Evolutionary conservation across 129 eudicot species (phyloP).

Genomic region (Centrapalus pauciflorus): DNA sequence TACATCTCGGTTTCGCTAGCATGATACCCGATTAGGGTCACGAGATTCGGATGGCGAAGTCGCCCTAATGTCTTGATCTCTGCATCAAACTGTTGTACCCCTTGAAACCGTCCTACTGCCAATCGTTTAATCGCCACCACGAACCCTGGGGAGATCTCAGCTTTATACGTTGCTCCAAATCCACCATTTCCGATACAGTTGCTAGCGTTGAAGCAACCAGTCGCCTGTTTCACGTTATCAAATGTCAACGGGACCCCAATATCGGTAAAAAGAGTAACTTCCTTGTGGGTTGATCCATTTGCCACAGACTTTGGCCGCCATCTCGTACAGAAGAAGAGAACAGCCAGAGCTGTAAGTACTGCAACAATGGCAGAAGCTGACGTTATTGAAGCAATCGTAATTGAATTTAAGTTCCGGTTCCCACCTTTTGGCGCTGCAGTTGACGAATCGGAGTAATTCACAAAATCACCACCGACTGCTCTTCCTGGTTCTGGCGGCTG

Average conservation of each 20-base stretch:
- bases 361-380: constrained; percentile 67
- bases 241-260: constrained; percentile 56
- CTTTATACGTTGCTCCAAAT: constrained; percentile 74
- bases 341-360: constrained; percentile 56
- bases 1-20: constrained; percentile 79
- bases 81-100: constrained; percentile 80
- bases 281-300: constrained; percentile 46
- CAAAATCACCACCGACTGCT: constrained; percentile 18
- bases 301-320: constrained; percentile 63
- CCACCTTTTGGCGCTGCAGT: constrained; percentile 13
- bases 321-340: constrained; percentile 67
- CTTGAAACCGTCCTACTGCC: constrained; percentile 76
- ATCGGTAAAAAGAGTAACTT: constrained; percentile 62
- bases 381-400: constrained; percentile 72
- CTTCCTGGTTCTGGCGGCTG: constrained; percentile 14
- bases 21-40: constrained; percentile 71
- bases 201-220: constrained; percentile 59
- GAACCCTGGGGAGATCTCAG: constrained; percentile 65
- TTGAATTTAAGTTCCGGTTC: constrained; percentile 35
- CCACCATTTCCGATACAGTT: constrained; percentile 91
- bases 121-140: constrained; percentile 71
- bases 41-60: constrained; percentile 69
- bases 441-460: constrained; percentile 21
- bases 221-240: constrained; percentile 66
- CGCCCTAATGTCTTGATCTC: constrained; percentile 76